These are phyloP conservation scores for Dryas drummondii DNA, from an alignment of 306 rosid species.

Conservation along the genomic window DNA sequence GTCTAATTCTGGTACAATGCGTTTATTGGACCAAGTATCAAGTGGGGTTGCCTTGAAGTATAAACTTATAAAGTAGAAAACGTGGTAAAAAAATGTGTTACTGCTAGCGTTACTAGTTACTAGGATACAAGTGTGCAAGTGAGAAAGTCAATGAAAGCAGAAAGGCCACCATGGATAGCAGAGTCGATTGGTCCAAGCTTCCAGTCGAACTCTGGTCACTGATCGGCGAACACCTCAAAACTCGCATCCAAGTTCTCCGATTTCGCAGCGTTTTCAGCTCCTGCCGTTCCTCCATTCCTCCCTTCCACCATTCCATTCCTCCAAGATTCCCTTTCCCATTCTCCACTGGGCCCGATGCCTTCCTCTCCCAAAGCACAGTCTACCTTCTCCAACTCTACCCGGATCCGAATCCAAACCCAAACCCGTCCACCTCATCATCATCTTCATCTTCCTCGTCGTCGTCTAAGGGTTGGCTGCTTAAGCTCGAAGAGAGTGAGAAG, in stretches of 20 bases:
- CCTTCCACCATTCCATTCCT: not conserved
- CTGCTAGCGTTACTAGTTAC: no score
- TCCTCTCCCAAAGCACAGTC: slow-evolving; percentile 27
- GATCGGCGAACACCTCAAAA: slow-evolving; percentile 27
- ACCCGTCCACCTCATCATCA: slow-evolving; percentile 2
- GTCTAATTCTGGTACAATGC: no score
- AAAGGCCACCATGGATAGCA: slow-evolving; percentile 6
- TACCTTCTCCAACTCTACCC: slow-evolving; percentile 7
- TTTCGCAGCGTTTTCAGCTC: slow-evolving; percentile 41
- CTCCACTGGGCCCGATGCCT: not conserved
- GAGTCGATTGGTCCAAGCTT: slow-evolving; percentile 32
- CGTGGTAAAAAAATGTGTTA: no score
- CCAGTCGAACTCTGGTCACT: slow-evolving; percentile 33
- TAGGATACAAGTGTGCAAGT: no score
- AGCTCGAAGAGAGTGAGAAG: slow-evolving; percentile 29
- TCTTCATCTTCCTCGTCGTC: not conserved
- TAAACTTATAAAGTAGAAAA: no score
- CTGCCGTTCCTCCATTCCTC: slow-evolving; percentile 42
- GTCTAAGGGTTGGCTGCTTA: slow-evolving; percentile 23
- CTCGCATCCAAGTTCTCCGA: slow-evolving; percentile 32
- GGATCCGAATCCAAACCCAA: not conserved
- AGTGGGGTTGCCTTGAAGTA: no score
- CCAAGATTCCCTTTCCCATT: slow-evolving; percentile 7
- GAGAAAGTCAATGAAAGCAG: not conserved
- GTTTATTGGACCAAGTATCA: no score